Evolutionary conservation across 805 yeast genomes (phyloP), one percentile per base, ranked within the genome.

Genomic region (Pichia scutulata): DNA sequence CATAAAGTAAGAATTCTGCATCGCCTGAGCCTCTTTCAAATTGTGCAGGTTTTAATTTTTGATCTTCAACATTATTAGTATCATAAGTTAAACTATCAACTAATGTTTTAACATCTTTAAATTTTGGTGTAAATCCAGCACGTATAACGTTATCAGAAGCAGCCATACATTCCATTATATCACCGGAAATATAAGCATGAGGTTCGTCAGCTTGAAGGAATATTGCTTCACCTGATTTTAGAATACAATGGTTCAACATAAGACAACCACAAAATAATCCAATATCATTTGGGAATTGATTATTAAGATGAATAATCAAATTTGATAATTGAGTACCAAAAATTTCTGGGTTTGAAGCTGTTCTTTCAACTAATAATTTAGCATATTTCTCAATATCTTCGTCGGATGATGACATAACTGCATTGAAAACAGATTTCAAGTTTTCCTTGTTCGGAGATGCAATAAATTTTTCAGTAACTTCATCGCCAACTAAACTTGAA

Each of bases 111-210:
- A 93, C 98, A 68, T 93, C 99, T 71, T 92, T 93, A 74, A 92
- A 93, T 69, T 93, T 93, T 55, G 99, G 99, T n/a, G 99, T 93
- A 75, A 93, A 93, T 14, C 99, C 99, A 4, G 97, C 96, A 68
- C 99, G 81, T 46, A 93, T 97, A 51, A 93, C 99, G 62, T 93
- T 93, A 68, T 93, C 99, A 40, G 95, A 84, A 9, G 99, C 97
- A 41, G 99, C 99, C 99, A 93, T 93, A 74, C 99, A 93, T 74
- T 93, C 99, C 63, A 93, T 90, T 59, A 93, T 93, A 68, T 93
- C 98, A 57, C 99, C 99, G 49, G 84, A 77, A 54, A 93, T 92
- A 70, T 93, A 93, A 33, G 99, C 99, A 69, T 93, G 99, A 24
- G 98, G 98, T 69, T 90, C 97, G 70, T 89, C 88, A 42, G 99